Conservation (phyloP, 345 rosid species). For the Laguncularia racemosa region DNA sequence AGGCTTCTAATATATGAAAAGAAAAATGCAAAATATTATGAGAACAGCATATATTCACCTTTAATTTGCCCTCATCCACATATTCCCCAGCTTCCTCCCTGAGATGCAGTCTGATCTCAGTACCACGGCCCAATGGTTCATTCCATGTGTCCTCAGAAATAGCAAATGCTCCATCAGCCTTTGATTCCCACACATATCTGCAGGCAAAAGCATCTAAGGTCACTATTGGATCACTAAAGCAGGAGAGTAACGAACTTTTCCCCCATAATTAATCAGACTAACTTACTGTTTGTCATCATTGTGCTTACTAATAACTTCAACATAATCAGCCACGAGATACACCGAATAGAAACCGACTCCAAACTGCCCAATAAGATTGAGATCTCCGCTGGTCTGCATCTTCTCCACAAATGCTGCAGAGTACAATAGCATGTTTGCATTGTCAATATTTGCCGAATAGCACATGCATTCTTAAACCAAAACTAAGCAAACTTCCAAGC, state of each 20-base stretch:
- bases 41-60: conserved; percentile 30
- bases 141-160: conserved; percentile 98
- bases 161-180: conserved; percentile 97
- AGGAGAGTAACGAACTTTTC: background rate
- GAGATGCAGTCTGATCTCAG: conserved; percentile 91
- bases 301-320: conserved; percentile 95
- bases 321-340: conserved; percentile 93
- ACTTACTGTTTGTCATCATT: conserved; percentile 91
- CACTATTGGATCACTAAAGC: conserved; percentile 3
- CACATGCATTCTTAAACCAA: background rate
- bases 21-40: background rate
- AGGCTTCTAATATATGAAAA: background rate
- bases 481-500: background rate
- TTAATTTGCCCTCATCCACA: conserved; percentile 83
- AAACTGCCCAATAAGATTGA: conserved; percentile 96
- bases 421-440: background rate
- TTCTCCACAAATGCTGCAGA: conserved; percentile 91
- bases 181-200: conserved; percentile 98
- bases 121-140: conserved; percentile 93
- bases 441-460: background rate
- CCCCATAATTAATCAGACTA: background rate
- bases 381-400: conserved; percentile 92
- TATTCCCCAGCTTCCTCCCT: conserved; percentile 97
- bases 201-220: conserved; percentile 1
- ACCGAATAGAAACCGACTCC: conserved; percentile 99